Conservation (phyloP, 768 basidiomycete species). For the Collybia sp. region DNA sequence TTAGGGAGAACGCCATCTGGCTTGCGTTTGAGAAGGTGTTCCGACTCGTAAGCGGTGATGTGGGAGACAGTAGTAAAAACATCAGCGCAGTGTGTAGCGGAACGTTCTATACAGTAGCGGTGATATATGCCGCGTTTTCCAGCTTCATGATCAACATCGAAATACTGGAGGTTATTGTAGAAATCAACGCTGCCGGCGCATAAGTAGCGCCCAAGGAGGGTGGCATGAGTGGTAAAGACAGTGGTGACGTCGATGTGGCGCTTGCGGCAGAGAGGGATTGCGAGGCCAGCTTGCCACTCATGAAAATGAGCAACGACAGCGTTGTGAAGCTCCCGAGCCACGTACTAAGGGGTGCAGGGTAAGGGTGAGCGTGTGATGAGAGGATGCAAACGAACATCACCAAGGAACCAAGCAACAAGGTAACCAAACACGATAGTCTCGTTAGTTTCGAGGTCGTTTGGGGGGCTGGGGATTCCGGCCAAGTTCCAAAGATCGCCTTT, state of each 20-base stretch:
- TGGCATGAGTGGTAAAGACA: slow-evolving; percentile 98
- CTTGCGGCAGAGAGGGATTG: slow-evolving; percentile 92
- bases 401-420: slow-evolving; percentile 99
- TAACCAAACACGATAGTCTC: slow-evolving; percentile 98
- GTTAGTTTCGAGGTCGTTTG: slow-evolving; percentile 97
- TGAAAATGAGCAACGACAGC: slow-evolving; percentile 98
- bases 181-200: slow-evolving; percentile 98
- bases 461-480: slow-evolving; percentile 95
- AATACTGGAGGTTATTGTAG: slow-evolving; percentile 99
- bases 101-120: slow-evolving; percentile 94
- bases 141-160: slow-evolving; percentile 99
- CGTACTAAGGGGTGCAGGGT: slow-evolving; percentile 49
- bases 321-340: slow-evolving; percentile 70
- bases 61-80: slow-evolving; percentile 98
- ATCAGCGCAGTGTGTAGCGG: slow-evolving; percentile 91
- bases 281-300: slow-evolving; percentile 98
- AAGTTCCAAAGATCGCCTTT: slow-evolving; percentile 98
- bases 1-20: slow-evolving; percentile 97
- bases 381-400: slow-evolving; percentile 62
- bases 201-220: slow-evolving; percentile 95
- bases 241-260: slow-evolving; percentile 98
- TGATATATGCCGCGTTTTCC: slow-evolving; percentile 99
- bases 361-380: slow-evolving; percentile 6
- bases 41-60: slow-evolving; percentile 96
- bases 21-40: slow-evolving; percentile 95